Evolutionary conservation across 177 flowering plant species (phyloP), one percentile per base, ranked within the genome.

Genomic region (Tripterygium wilfordii): DNA sequence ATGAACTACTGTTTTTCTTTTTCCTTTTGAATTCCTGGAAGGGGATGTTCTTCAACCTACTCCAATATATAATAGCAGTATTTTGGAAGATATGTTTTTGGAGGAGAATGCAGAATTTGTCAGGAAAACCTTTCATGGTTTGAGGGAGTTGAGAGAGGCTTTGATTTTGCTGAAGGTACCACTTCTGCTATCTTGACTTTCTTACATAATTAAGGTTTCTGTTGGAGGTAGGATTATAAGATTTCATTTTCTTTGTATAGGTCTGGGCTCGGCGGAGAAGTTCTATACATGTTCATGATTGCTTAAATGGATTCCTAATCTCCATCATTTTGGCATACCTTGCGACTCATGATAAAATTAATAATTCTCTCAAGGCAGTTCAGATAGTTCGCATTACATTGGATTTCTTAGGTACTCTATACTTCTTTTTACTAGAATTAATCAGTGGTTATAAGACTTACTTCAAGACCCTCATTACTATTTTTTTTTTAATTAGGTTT

Each of bases 261-360:
- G 84, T 86, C 10, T 92, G 99, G 99, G 97, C 89, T 56, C 79
- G 81, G 46, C 83, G 75, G 37, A 79, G 96, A 70, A 66, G 70
- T 59, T 73, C 79, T 36, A 64, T 89, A 53, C 72, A 76, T 62
- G 54, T 57, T 33, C 72, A 89, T 66, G 96, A 89, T 70, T 80
- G 95, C 70, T 62, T 92, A 44, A 84, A 69, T 70, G 96, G 97
- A 43, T 84, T 75, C 63, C 56, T 92, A 16, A 58, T 92, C 10
- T 70, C 99, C 44, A 49, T 72, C 44, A 62, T 92, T 33, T 37
- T 92, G 63, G 56, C 82, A 42, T 86, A 77, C 68, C 89, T 92
- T 61, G 79, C 78, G 3, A 57, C 65, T 19, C 72, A 70, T 36
- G 62, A 62, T 33, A 63, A 72, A 36, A 65, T 86, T 38, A 84